A percentile compares a stretch with the other conserved stretches of the same genome.
Conservation (phyloP, 2,329 filamentous ascomycete genomes). For the Thelonectria blattea region DNA sequence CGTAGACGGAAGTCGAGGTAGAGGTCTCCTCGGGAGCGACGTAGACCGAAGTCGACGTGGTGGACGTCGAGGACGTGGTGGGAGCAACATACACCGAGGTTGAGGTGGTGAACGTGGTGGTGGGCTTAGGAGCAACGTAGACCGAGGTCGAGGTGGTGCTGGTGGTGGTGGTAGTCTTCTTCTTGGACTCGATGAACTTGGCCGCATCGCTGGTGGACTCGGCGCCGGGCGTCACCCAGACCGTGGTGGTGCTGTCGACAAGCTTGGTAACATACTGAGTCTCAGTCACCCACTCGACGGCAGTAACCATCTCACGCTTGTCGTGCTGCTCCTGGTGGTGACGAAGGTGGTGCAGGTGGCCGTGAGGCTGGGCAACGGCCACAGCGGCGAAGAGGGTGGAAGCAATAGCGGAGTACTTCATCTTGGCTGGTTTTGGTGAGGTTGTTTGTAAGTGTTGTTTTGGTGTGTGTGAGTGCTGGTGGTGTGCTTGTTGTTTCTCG, state of each 20-base stretch:
- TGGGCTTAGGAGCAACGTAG: conserved; percentile 32
- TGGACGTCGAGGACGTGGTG: background rate
- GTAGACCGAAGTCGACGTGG: conserved; percentile 7
- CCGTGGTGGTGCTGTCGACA: conserved; percentile 56
- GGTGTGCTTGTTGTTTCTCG: background rate
- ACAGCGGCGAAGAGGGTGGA: conserved; percentile 46
- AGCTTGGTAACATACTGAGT: conserved; percentile 54
- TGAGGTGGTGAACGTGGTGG: conserved; percentile 25
- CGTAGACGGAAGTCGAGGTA: conserved; percentile 10
- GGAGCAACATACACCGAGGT: conserved; percentile 26
- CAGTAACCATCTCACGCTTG: conserved; percentile 52
- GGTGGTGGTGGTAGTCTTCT: conserved; percentile 31
- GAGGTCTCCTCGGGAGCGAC: conserved; percentile 28
- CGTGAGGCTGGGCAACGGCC: conserved; percentile 59
- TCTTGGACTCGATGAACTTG: conserved; percentile 28
- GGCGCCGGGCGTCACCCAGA: conserved; percentile 47
- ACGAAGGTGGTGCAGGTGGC: conserved; percentile 46
- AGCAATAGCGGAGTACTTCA: conserved; percentile 49
- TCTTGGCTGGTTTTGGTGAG: conserved; percentile 37
- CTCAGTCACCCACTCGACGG: conserved; percentile 59
- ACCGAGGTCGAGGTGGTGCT: conserved; percentile 25
- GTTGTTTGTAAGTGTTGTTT: conserved; percentile 24
- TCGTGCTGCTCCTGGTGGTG: conserved; percentile 42
- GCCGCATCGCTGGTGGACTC: conserved; percentile 26
- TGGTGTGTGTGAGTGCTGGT: conserved; percentile 20